These are phyloP conservation scores for Ascochyta pisi DNA, from an alignment of 2,329 filamentous ascomycete genomes.

Conservation along the genomic window DNA sequence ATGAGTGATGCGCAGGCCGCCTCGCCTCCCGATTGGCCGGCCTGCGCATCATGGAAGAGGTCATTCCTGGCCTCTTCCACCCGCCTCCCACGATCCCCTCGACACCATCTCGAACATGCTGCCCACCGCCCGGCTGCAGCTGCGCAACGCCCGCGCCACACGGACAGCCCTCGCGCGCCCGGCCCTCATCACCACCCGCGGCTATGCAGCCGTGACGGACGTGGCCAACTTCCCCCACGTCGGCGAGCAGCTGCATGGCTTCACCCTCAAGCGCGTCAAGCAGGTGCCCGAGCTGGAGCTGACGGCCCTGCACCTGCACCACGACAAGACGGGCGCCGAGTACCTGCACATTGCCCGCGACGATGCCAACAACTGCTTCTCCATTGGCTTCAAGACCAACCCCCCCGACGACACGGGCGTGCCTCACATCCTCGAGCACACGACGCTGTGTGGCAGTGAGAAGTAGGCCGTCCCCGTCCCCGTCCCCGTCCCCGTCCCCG, in stretches of 20 bases:
- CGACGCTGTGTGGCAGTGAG: conserved; percentile 91
- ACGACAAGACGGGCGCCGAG: conserved; percentile 94
- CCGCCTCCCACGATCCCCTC: conserved; percentile 2
- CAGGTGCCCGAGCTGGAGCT: conserved; percentile 93
- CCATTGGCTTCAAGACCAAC: conserved; percentile 98
- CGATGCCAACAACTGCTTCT: conserved; percentile 99
- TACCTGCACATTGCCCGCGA: conserved; percentile 95
- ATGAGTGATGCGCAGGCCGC: neutral
- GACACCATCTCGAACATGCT: conserved; percentile 40
- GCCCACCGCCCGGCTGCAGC: conserved; percentile 44
- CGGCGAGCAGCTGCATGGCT: conserved; percentile 89
- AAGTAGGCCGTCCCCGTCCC: conserved; percentile 64
- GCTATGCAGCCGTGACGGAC: conserved; percentile 73
- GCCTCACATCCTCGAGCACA: conserved; percentile 97
- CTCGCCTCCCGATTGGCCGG: too few relatives aligned
- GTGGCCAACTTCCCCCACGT: conserved; percentile 76
- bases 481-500: too few relatives aligned
- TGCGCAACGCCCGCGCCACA: conserved; percentile 26
- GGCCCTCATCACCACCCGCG: conserved; percentile 27
- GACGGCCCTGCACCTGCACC: conserved; percentile 86
- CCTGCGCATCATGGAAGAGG: too few relatives aligned
- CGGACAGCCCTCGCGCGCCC: conserved; percentile 16
- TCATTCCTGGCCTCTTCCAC: conserved; percentile 27
- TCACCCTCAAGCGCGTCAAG: conserved; percentile 87
- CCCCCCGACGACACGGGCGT: conserved; percentile 95